Evolutionary conservation across 208 protist genomes (phyloP), one percentile per base, ranked within the genome.

Genomic region (Strigomonas culicis): DNA sequence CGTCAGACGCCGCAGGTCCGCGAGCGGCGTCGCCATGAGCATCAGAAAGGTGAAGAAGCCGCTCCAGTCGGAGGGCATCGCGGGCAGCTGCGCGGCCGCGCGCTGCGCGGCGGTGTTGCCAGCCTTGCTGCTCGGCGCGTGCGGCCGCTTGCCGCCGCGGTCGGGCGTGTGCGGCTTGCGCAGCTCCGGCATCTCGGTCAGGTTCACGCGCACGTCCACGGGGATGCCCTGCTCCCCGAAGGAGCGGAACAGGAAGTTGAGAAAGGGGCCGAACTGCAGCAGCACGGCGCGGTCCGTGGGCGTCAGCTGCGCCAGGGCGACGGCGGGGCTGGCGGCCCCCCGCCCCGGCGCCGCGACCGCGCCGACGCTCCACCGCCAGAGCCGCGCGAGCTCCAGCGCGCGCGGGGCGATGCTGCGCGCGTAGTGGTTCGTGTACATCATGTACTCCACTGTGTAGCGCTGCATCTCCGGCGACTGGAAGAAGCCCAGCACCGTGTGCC

Each of bases 401-500:
- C 70, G 63, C 19, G 83, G 87, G 0, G 82, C 74, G 43, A 77
- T 76, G 22, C 70, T 85, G n/a, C 72, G 60, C 34, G 72, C 79
- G 72, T 86, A 93, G 63, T 91, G 76, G 13, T 84, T 28, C 2
- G 72, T 76, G 72, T 90, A 94, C 78, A 86, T 86, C 74, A 90
- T 81, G 66, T 94, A 84, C 74, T 94, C 82, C 21, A 76, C 80
- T 44, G 79, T 81, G 65, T 75, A 94, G 63, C 81, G 77, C 32
- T 66, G 63, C 76, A 92, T 80, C 56, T 69, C 63, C 30, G 71
- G 68, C 0, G 69, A 72, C 21, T 51, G 58, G 41, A 86, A 86
- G 39, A 86, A 74, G 21, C 70, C 70, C 25, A 61, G 55, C n/a
- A 84, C 49, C 32, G 80, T 77, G 32, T 52, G 46, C 0, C 62